phyloP scores from a whole-genome alignment of 2,329 filamentous ascomycete genomes.

The Epicoccum nigrum region DNA sequence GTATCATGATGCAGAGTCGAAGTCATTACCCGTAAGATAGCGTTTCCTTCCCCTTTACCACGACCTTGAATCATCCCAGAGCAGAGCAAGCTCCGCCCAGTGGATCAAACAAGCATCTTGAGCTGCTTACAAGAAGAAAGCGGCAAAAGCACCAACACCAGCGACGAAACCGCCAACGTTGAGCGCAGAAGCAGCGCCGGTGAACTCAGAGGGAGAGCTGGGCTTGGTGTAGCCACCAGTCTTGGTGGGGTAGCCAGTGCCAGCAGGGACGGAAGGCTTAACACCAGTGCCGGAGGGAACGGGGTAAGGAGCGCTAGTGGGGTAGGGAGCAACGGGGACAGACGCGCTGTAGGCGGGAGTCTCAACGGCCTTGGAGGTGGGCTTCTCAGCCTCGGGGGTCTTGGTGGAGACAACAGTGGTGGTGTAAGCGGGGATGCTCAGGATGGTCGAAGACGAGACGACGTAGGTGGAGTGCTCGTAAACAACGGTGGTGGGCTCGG shows the following conservation, averaged over 20 bases:
- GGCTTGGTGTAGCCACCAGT: conserved; percentile 41
- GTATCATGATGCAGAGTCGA: conserved; percentile 41
- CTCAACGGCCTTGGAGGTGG: conserved; percentile 11
- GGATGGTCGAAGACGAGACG: conserved; percentile 9
- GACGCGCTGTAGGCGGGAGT: conserved; percentile 19
- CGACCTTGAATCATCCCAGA: conserved; percentile 7
- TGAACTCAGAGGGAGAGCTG: conserved; percentile 49
- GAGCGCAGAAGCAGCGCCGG: conserved; percentile 58
- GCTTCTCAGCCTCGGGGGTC: conserved; percentile 26
- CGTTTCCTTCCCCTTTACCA: conserved; percentile 26
- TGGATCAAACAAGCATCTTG: conserved; percentile 22
- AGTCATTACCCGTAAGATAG: conserved; percentile 43
- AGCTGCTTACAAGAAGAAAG: conserved; percentile 48
- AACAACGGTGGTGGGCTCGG: conserved; percentile 24
- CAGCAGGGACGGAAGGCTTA: conserved; percentile 25
- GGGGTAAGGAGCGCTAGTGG: conserved; percentile 25
- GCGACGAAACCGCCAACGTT: conserved; percentile 59
- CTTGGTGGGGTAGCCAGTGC: conserved; percentile 40
- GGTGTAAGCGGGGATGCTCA: conserved; percentile 5
- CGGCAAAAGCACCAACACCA: conserved; percentile 57
- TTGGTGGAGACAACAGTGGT: conserved; percentile 23
- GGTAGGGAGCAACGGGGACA: conserved; percentile 22
- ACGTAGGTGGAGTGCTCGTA: conserved; percentile 27
- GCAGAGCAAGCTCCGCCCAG: conserved; percentile 8
- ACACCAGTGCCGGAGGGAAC: conserved; percentile 22